phyloP scores from a whole-genome alignment of 2,329 filamentous ascomycete genomes.

The Ilyonectria mors-panacis region DNA sequence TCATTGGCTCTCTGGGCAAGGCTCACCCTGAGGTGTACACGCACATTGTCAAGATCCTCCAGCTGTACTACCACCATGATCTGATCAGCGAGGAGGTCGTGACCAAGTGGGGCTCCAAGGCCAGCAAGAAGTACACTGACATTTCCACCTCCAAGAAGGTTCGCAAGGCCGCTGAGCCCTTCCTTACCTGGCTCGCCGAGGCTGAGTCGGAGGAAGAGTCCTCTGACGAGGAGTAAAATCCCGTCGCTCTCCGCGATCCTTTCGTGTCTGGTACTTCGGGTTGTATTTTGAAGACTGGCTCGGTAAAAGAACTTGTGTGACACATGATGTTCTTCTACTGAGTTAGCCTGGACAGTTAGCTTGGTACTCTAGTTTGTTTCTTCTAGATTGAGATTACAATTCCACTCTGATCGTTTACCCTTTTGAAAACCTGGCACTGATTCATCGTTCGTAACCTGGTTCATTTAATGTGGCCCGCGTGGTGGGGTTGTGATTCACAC shows the following conservation, averaged over 20 bases:
- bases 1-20: slow-evolving; percentile 79
- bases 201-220: slow-evolving; percentile 75
- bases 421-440: background rate
- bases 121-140: slow-evolving; percentile 99
- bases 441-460: background rate
- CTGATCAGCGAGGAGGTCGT: slow-evolving; percentile 90
- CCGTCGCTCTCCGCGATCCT: background rate
- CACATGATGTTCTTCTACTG: slow-evolving; percentile 22
- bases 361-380: slow-evolving; percentile 32
- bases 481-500: background rate
- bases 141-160: slow-evolving; percentile 92
- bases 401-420: slow-evolving; percentile 30
- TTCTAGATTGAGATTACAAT: slow-evolving; percentile 39
- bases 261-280: slow-evolving; percentile 16
- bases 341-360: slow-evolving; percentile 20
- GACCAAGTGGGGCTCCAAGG: slow-evolving; percentile 92
- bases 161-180: slow-evolving; percentile 92
- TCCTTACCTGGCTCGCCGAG: slow-evolving; percentile 93
- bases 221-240: slow-evolving; percentile 70
- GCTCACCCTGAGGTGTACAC: slow-evolving; percentile 83
- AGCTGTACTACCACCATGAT: slow-evolving; percentile 92
- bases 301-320: slow-evolving; percentile 9
- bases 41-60: slow-evolving; percentile 87
- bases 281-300: slow-evolving; percentile 20
- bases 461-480: no score